A percentile compares a stretch with the other conserved stretches of the same genome.
These are phyloP conservation scores for Luzula sylvatica DNA, from an alignment of 176 grass and related monocot species.

Conservation along the genomic window DNA sequence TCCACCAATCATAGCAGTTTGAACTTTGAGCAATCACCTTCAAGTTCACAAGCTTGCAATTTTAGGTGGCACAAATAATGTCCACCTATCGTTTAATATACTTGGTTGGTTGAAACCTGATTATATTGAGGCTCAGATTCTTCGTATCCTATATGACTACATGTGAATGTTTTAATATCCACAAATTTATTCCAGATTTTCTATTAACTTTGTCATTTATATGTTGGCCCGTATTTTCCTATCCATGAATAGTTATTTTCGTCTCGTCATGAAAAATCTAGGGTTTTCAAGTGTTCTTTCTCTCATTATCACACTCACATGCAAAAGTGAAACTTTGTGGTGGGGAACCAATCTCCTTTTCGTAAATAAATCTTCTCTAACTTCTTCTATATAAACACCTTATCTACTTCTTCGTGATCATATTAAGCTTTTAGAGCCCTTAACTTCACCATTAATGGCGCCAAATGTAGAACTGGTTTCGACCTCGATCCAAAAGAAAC, in stretches of 20 bases:
- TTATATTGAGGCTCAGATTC: constrained; percentile 15
- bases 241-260: constrained; percentile 19
- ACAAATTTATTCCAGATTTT: constrained; percentile 4
- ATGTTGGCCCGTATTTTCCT: background rate
- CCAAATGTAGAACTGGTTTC: constrained; percentile 40
- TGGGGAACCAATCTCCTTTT: constrained; percentile 23
- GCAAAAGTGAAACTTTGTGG: constrained; percentile 18
- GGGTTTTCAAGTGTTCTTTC: constrained; percentile 22
- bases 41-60: constrained; percentile 18
- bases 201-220: background rate
- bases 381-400: constrained; percentile 26
- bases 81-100: background rate
- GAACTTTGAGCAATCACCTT: too few relatives aligned
- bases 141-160: background rate
- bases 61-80: background rate
- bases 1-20: too few relatives aligned
- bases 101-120: constrained; percentile 8
- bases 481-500: constrained; percentile 18
- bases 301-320: constrained; percentile 33
- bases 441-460: constrained; percentile 34
- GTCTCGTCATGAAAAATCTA: constrained; percentile 29
- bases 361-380: background rate
- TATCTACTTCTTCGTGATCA: constrained; percentile 3
- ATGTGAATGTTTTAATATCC: constrained; percentile 16
- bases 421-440: constrained; percentile 9